Conservation (phyloP, 768 basidiomycete species). For the Suillus discolor region DNA sequence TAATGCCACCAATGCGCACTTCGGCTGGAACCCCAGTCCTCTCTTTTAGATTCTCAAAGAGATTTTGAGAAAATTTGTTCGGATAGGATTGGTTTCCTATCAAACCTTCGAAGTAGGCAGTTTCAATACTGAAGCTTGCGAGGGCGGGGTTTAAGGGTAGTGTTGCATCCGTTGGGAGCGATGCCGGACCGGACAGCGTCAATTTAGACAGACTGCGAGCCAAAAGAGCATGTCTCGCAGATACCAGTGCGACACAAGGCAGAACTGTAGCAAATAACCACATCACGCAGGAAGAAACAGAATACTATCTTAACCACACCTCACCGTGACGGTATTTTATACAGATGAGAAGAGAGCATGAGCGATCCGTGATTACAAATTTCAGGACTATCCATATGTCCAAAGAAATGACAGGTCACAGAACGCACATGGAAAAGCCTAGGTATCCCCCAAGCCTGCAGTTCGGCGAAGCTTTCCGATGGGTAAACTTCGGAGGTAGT, state of each 20-base stretch:
- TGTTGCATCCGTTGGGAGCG: constrained; percentile 47
- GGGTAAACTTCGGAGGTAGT: too few relatives aligned
- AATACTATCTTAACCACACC: background rate
- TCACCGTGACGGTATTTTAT: background rate
- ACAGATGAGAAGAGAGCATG: background rate
- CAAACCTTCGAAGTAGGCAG: constrained; percentile 53
- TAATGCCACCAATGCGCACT: constrained; percentile 55
- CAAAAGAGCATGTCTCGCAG: constrained; percentile 16
- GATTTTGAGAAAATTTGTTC: constrained; percentile 44
- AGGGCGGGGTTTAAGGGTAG: constrained; percentile 45
- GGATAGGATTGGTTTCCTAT: constrained; percentile 47
- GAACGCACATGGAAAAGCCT: background rate
- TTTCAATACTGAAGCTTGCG: constrained; percentile 58
- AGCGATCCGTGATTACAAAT: constrained; percentile 9
- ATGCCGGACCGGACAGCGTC: constrained; percentile 42
- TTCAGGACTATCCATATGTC: constrained; percentile 2
- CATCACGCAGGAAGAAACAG: constrained; percentile 13
- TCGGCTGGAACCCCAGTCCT: constrained; percentile 49
- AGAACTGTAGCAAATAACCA: constrained; percentile 1
- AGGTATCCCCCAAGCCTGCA: too few relatives aligned
- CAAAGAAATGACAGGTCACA: constrained; percentile 13
- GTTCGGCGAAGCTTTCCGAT: too few relatives aligned
- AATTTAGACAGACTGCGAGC: constrained; percentile 22
- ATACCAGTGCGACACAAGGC: constrained; percentile 9
- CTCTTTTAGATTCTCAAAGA: constrained; percentile 47